Conservation (phyloP, 257 asterid genomes). For the Solanum corneliomulleri region DNA sequence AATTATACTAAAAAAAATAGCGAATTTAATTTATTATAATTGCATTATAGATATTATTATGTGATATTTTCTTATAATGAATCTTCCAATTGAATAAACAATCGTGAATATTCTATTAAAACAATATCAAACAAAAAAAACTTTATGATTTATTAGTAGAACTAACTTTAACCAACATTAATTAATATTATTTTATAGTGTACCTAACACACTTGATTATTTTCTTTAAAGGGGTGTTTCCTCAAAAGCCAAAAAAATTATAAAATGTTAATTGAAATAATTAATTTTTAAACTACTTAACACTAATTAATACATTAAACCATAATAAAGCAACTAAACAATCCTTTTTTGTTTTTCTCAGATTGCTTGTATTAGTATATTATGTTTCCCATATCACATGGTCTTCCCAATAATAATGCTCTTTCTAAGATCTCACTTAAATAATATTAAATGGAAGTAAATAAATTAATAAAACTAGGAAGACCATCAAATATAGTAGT, state of each 20-base stretch:
- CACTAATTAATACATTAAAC: background rate
- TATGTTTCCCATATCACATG: background rate
- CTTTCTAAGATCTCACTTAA: background rate
- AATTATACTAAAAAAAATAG: background rate
- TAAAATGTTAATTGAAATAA: background rate
- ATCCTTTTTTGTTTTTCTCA: background rate
- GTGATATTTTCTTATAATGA: background rate
- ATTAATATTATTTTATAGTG: conserved; percentile 13
- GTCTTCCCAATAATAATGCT: background rate
- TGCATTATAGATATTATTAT: too few relatives aligned
- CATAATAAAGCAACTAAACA: background rate
- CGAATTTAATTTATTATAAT: background rate
- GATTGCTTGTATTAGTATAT: background rate
- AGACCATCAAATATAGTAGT: background rate
- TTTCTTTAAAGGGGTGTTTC: background rate
- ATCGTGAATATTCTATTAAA: conserved; percentile 9
- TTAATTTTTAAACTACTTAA: background rate
- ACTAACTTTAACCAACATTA: conserved; percentile 4
- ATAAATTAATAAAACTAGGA: background rate
- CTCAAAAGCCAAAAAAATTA: background rate
- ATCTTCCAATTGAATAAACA: background rate
- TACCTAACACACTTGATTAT: conserved; percentile 26
- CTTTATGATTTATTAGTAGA: conserved; percentile 4
- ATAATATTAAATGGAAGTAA: background rate
- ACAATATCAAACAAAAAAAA: conserved; percentile 7